Percentiles rank a stretch among this genome's conserved stretches.
Conservation (phyloP, 225 moss, liverwort and hornwort genomes). For the Sphagnum tenellum region DNA sequence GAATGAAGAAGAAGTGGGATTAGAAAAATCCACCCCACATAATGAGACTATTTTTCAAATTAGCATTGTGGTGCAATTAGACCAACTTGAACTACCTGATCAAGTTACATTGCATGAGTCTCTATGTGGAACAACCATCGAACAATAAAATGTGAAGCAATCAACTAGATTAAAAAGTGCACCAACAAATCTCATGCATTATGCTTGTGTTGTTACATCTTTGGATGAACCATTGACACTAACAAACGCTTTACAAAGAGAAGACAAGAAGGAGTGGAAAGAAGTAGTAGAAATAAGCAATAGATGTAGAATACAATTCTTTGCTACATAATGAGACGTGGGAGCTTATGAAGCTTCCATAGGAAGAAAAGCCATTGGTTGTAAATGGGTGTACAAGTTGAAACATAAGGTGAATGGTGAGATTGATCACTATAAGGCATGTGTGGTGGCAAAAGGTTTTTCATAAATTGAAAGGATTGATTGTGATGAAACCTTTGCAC, state of each 20-base stretch:
- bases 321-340: conserved; percentile 3
- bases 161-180: background rate
- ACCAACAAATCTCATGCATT: background rate
- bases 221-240: background rate
- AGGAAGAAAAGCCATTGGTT: background rate
- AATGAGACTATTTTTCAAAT: too few species aligned
- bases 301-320: background rate
- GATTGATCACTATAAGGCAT: background rate
- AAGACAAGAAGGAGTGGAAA: background rate
- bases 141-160: background rate
- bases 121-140: too few species aligned
- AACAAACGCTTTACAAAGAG: background rate
- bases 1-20: background rate
- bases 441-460: too few species aligned
- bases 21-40: background rate
- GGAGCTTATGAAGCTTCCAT: background rate
- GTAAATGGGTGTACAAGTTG: conserved; percentile 3
- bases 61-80: too few species aligned
- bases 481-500: too few species aligned
- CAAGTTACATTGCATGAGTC: too few species aligned
- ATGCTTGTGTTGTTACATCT: background rate
- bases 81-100: too few species aligned
- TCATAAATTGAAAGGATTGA: too few species aligned
- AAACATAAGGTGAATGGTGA: background rate
- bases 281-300: background rate